Base-by-base conservation (phyloP, 2,329 filamentous ascomycete genomes). In the Monilinia laxa region DNA sequence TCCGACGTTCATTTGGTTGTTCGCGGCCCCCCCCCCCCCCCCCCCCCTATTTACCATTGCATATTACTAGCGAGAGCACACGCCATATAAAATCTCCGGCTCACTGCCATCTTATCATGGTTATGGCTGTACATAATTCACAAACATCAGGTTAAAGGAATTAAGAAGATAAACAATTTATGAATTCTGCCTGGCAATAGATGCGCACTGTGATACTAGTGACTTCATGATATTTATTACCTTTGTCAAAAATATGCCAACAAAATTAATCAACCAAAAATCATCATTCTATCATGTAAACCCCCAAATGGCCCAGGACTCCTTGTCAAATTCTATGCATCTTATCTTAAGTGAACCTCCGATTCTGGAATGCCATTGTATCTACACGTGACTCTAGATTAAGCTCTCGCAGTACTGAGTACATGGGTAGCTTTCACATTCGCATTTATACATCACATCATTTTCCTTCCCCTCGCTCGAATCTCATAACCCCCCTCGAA, bases 301-400 rank as follows among this genome's bases (percentile, higher is more conserved):
- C 14, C 31, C n/a, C 28, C 18, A 20, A 51, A 38, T 23, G 31
- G 42, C 42, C 42, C 35, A 14, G 14, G 49, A 59, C 28, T 31
- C 42, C 25, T 31, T 31, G 25, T 59, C 25, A 47, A 7, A 35
- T 28, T 28, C 28, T 49, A 7, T 10, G 42, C 28, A 47, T 47
- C n/a, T 23, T 20, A 35, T 31, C 25, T 47, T 20, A 9, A 31
- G 28, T 40, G 25, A 4, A 11, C 40, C 40, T 14, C 7, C 14
- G 7, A 53, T 54, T 49, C 47, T n/a, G 20, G 9, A 54, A 54
- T 54, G 52, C 18, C 28, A 35, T 3, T 20, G n/a, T 60, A 57
- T 64, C 14, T 38, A 58, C 62, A 65, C 62, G 62, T 65, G 62
- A 65, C 23, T 49, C 9, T 42, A 14, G 38, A 57, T 64, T 57